Conservation (phyloP, 495 filamentous ascomycete species). For the Cercophora samala region DNA sequence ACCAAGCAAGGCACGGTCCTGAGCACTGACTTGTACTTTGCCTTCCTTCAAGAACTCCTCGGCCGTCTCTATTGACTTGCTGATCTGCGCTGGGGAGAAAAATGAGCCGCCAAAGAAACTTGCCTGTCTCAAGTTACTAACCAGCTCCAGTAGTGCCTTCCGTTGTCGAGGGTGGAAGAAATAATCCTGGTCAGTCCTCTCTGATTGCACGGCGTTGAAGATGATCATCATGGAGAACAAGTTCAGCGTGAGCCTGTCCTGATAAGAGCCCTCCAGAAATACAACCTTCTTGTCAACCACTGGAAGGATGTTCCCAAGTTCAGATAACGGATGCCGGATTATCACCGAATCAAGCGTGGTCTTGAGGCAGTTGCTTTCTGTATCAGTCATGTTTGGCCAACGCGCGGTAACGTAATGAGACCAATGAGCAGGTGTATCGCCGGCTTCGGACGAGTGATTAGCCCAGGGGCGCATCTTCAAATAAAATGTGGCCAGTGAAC, state of each 20-base stretch:
- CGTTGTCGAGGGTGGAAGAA: slow-evolving; percentile 76
- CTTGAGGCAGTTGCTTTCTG: slow-evolving; percentile 61
- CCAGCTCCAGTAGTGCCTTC: slow-evolving; percentile 59
- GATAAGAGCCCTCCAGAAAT: slow-evolving; percentile 73
- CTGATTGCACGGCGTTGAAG: slow-evolving; percentile 86
- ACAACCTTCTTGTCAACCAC: slow-evolving; percentile 67
- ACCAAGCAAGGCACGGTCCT: slow-evolving; percentile 59
- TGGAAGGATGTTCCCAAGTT: slow-evolving; percentile 64
- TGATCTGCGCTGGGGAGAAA: slow-evolving; percentile 60
- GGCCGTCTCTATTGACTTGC: slow-evolving; percentile 59
- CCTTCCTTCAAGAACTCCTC: slow-evolving; percentile 58
- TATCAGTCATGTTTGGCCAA: slow-evolving; percentile 43
- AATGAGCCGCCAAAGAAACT: slow-evolving; percentile 84
- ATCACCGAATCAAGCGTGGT: slow-evolving; percentile 72
- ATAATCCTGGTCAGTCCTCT: slow-evolving; percentile 78
- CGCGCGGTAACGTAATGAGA: slow-evolving; percentile 65
- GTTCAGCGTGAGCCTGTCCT: slow-evolving; percentile 80
- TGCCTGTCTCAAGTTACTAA: slow-evolving; percentile 79
- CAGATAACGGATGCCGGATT: slow-evolving; percentile 70
- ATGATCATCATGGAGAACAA: slow-evolving; percentile 76
- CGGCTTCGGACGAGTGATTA: slow-evolving; percentile 32
- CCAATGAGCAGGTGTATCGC: slow-evolving; percentile 58
- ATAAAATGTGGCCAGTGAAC: slow-evolving; percentile 65
- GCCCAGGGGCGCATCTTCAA: slow-evolving; percentile 76
- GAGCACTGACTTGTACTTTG: slow-evolving; percentile 47